A percentile compares a stretch with the other conserved stretches of the same genome.
Evolutionary conservation across 2,329 filamentous ascomycete genomes (phyloP).

Genomic region (Diaporthe batatas): DNA sequence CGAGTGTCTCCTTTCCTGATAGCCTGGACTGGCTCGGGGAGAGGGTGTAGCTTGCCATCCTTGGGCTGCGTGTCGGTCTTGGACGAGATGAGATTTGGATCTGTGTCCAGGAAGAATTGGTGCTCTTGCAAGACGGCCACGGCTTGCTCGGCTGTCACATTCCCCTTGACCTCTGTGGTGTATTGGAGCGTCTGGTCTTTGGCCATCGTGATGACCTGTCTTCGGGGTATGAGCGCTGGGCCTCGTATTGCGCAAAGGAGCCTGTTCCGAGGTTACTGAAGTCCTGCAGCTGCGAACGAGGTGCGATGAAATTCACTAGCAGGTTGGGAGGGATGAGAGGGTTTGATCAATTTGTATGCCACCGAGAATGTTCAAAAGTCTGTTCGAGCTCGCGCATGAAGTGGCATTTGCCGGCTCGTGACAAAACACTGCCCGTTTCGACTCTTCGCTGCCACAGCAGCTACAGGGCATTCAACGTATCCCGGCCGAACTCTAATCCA

Average conservation of each 20-base stretch:
- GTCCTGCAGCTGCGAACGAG: background rate
- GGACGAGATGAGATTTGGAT: constrained; percentile 32
- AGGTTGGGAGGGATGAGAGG: background rate
- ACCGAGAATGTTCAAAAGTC: background rate
- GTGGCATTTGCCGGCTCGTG: constrained; percentile 6
- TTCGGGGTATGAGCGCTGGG: background rate
- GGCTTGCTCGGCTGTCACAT: constrained; percentile 17
- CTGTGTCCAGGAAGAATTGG: constrained; percentile 26
- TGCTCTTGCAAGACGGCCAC: constrained; percentile 29
- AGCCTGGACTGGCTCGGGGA: constrained; percentile 12
- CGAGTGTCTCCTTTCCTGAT: constrained; percentile 20
- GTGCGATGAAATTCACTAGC: too few relatives aligned
- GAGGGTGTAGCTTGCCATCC: constrained; percentile 17
- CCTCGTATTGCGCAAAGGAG: background rate
- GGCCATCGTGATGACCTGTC: background rate
- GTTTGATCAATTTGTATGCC: background rate
- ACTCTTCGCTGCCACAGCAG: constrained; percentile 9
- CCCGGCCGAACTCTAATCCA: constrained; percentile 18
- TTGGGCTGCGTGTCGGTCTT: constrained; percentile 24
- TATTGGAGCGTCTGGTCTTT: constrained; percentile 2
- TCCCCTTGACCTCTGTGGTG: constrained; percentile 6
- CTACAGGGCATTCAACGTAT: background rate
- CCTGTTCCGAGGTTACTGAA: background rate
- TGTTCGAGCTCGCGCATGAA: constrained; percentile 11
- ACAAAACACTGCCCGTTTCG: constrained; percentile 18